Conservation (phyloP, 441 rosid genomes). For the Pelargonium myrrhifolium region DNA sequence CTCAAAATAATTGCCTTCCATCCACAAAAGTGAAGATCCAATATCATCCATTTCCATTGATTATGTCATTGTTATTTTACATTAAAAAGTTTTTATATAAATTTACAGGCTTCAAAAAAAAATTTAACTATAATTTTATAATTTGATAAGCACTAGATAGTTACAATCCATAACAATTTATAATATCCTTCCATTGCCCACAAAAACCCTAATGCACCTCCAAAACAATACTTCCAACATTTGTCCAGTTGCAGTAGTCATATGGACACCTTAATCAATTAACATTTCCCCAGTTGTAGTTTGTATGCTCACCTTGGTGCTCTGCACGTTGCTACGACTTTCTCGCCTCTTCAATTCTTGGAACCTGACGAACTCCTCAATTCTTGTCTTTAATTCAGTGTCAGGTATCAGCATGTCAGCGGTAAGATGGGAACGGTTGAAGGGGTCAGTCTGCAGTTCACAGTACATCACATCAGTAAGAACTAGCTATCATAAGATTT, state of each 20-base stretch:
- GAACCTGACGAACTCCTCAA: constrained; percentile 66
- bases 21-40: no score
- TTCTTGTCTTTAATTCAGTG: constrained; percentile 65
- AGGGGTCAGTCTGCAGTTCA: constrained; percentile 77
- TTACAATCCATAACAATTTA: no score
- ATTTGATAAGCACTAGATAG: no score
- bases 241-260: no score
- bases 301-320: constrained; percentile 60
- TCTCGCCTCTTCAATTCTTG: constrained; percentile 49
- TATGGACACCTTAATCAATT: constrained; percentile 42
- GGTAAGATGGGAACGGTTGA: constrained; percentile 85
- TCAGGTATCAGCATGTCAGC: constrained; percentile 79
- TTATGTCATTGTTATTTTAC: no score
- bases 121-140: no score
- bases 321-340: constrained; percentile 36
- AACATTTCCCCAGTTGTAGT: constrained; percentile 70
- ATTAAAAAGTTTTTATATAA: no score
- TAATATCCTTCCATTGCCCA: no score
- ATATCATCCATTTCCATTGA: no score
- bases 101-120: no score
- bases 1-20: no score
- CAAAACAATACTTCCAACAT: background rate
- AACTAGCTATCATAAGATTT: background rate
- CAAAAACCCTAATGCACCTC: no score
- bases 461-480: constrained; percentile 10